Conservation (phyloP, 139 green algal genomes). For the Picochlorum sp. region DNA sequence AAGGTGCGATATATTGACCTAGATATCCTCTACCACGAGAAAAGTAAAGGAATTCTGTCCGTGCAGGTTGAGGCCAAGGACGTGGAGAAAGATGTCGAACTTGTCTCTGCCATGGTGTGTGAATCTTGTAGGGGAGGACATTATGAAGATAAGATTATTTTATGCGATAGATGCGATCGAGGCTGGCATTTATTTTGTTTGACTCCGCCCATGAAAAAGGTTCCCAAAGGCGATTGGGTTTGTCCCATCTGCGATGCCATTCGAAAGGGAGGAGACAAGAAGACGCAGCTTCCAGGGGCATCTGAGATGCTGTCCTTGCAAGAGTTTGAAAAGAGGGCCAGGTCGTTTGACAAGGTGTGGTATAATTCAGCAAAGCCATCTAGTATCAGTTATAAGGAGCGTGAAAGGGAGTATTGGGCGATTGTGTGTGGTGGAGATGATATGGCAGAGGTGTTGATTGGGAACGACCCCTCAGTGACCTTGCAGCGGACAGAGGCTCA, state of each 20-base stretch:
- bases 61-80: background rate
- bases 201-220: slow-evolving; percentile 46
- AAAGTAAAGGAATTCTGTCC: background rate
- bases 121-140: slow-evolving; percentile 54
- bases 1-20: too few relatives aligned
- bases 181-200: slow-evolving; percentile 74
- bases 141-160: slow-evolving; percentile 66
- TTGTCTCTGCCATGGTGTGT: slow-evolving; percentile 44
- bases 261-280: slow-evolving; percentile 39
- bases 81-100: slow-evolving; percentile 24
- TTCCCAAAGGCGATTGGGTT: slow-evolving; percentile 76
- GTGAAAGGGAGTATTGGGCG: slow-evolving; percentile 87
- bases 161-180: slow-evolving; percentile 74
- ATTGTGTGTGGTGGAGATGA: slow-evolving; percentile 77
- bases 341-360: slow-evolving; percentile 39
- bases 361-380: slow-evolving; percentile 25
- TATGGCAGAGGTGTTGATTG: slow-evolving; percentile 69
- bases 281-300: too few relatives aligned
- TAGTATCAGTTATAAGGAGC: slow-evolving; percentile 15
- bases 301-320: slow-evolving; percentile 40
- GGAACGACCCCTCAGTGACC: slow-evolving; percentile 41
- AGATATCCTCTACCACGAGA: too few relatives aligned
- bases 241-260: slow-evolving; percentile 62
- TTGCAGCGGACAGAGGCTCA: slow-evolving; percentile 31
- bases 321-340: slow-evolving; percentile 49